Percentiles rank a stretch among this genome's conserved stretches.
phyloP scores from a whole-genome alignment of 2,329 filamentous ascomycete genomes.

The Juglanconis oblonga region DNA sequence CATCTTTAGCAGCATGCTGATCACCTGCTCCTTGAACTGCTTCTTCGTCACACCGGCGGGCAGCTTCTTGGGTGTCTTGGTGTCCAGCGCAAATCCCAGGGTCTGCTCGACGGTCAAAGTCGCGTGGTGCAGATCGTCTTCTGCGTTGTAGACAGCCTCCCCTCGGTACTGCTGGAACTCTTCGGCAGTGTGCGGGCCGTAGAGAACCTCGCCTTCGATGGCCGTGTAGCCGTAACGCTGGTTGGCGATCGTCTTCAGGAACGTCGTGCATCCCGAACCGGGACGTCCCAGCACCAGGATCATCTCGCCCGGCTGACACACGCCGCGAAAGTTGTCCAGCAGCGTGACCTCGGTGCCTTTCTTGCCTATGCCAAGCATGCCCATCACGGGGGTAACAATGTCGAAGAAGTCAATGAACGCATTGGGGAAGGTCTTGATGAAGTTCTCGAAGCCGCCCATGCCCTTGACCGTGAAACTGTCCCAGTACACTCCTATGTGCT shows the following conservation, averaged over 20 bases:
- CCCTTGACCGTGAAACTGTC: conserved; percentile 74
- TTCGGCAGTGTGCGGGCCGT: conserved; percentile 69
- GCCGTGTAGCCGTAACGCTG: conserved; percentile 56
- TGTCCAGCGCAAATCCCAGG: conserved; percentile 78
- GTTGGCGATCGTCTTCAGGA: conserved; percentile 66
- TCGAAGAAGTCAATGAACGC: conserved; percentile 77
- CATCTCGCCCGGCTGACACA: conserved; percentile 83
- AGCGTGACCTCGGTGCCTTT: conserved; percentile 72
- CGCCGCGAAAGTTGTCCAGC: conserved; percentile 67
- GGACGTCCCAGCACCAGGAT: conserved; percentile 77
- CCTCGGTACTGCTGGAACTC: conserved; percentile 75
- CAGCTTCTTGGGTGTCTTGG: conserved; percentile 78
- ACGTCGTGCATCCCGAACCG: conserved; percentile 69
- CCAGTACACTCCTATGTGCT: conserved; percentile 79
- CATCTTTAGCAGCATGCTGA: conserved; percentile 77
- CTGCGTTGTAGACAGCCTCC: conserved; percentile 81
- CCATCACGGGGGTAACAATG: conserved; percentile 61
- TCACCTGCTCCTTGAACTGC: conserved; percentile 74
- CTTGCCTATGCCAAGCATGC: conserved; percentile 61
- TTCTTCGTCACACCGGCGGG: conserved; percentile 68
- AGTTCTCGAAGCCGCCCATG: conserved; percentile 70
- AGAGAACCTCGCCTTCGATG: conserved; percentile 67
- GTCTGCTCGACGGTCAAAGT: conserved; percentile 88
- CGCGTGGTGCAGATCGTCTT: conserved; percentile 82
- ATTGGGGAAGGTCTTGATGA: conserved; percentile 71